Evolutionary conservation across 169 alveolate species (phyloP).

Genomic region (Plasmodium relictum): DNA sequence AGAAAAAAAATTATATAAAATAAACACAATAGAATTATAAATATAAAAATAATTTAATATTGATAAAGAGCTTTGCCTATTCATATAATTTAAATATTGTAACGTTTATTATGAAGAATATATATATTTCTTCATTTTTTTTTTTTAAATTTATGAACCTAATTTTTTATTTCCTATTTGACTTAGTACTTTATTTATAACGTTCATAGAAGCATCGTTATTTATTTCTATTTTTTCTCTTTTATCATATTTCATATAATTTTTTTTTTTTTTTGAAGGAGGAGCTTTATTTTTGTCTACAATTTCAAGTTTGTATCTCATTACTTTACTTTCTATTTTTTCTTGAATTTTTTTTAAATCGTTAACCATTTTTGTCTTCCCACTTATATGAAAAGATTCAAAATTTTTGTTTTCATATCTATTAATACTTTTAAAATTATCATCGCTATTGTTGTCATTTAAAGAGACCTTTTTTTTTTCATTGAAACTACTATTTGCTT

Average conservation of each 20-base stretch:
- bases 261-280: conserved; percentile 30
- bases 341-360: conserved; percentile 3
- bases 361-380: not conserved
- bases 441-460: not conserved
- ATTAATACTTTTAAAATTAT: not conserved
- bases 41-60: no score
- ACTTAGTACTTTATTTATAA: conserved; percentile 25
- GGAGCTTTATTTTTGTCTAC: conserved; percentile 23
- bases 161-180: conserved; percentile 65
- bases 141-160: conserved; percentile 42
- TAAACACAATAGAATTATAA: no score
- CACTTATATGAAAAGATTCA: conserved; percentile 1
- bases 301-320: not conserved
- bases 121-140: no score
- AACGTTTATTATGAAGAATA: no score
- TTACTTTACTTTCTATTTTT: conserved; percentile 17
- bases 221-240: not conserved
- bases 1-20: no score
- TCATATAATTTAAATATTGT: no score
- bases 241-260: not conserved
- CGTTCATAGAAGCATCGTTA: not conserved
- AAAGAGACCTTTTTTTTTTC: no score
- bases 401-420: not conserved
- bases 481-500: no score
- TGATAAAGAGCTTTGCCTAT: no score